These are phyloP conservation scores for Luvunga scandens DNA, from an alignment of 345 rosid genomes.

Conservation along the genomic window DNA sequence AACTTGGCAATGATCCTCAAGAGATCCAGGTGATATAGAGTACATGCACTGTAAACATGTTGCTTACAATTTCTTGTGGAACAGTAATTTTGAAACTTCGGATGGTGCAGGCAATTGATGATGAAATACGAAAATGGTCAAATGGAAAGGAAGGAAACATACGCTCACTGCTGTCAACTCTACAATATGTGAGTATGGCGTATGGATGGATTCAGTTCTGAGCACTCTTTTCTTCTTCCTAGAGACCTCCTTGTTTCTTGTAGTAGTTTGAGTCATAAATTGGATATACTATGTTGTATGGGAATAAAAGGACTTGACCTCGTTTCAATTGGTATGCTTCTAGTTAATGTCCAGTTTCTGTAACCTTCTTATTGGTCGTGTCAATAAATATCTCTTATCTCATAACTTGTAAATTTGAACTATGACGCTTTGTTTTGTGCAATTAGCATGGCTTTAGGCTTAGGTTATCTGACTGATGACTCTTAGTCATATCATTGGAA, in stretches of 20 bases:
- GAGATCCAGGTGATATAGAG: constrained; percentile 45
- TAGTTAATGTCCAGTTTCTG: too few species aligned
- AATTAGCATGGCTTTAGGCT: neutral
- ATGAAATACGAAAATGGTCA: constrained; percentile 71
- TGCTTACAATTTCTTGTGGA: neutral
- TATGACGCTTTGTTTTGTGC: neutral
- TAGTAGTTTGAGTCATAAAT: neutral
- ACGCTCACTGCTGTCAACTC: constrained; percentile 85
- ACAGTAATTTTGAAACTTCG: constrained; percentile 8
- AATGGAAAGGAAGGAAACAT: constrained; percentile 82
- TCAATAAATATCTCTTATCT: neutral
- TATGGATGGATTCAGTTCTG: neutral
- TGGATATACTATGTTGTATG: neutral
- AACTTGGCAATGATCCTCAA: constrained; percentile 30
- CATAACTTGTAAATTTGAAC: neutral
- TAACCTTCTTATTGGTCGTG: neutral
- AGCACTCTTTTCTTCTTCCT: neutral
- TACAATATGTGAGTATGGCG: constrained; percentile 70
- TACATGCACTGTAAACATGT: neutral
- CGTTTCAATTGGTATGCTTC: neutral
- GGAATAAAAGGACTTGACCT: neutral
- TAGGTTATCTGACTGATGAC: neutral
- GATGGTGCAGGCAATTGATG: constrained; percentile 54
- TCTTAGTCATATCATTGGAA: neutral
- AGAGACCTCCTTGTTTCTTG: neutral